phyloP scores from a whole-genome alignment of 495 filamentous ascomycete species.

The Bacidia rubella region DNA sequence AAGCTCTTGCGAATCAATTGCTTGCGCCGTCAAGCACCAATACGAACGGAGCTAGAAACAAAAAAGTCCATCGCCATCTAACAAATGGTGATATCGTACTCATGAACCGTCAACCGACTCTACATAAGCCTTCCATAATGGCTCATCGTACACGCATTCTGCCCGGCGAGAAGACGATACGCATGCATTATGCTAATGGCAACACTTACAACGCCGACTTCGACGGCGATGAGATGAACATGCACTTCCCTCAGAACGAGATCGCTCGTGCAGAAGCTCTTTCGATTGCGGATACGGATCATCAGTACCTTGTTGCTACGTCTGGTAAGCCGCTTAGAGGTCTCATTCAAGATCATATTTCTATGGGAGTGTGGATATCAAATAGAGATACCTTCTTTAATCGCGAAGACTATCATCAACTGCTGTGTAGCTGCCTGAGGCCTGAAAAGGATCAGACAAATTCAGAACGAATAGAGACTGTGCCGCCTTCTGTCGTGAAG shows the following conservation, averaged over 20 bases:
- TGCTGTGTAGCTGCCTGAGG: conserved; percentile 76
- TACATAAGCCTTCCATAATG: conserved; percentile 99
- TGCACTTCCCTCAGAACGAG: conserved; percentile 99
- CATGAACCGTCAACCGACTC: conserved; percentile 99
- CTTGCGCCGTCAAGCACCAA: conserved; percentile 72
- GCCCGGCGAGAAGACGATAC: conserved; percentile 88
- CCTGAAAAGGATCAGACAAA: conserved; percentile 79
- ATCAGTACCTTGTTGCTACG: conserved; percentile 90
- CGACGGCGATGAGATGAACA: conserved; percentile 99
- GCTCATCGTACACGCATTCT: conserved; percentile 86
- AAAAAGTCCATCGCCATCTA: conserved; percentile 94
- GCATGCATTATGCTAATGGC: conserved; percentile 99
- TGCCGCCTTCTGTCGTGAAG: conserved; percentile 70
- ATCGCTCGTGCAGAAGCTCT: conserved; percentile 82
- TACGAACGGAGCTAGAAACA: conserved; percentile 66
- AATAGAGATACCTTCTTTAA: conserved; percentile 89
- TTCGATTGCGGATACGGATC: conserved; percentile 87
- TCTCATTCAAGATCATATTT: conserved; percentile 97
- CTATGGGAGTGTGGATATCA: conserved; percentile 81
- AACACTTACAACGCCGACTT: conserved; percentile 99
- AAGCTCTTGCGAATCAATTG: conserved; percentile 78
- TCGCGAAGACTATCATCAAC: conserved; percentile 76
- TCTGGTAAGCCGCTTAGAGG: conserved; percentile 90
- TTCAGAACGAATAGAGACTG: conserved; percentile 54
- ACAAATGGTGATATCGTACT: conserved; percentile 92